Percentiles rank a stretch among this genome's conserved stretches.
Conservation (phyloP, 805 yeast species). For the Ogataea saltuana region DNA sequence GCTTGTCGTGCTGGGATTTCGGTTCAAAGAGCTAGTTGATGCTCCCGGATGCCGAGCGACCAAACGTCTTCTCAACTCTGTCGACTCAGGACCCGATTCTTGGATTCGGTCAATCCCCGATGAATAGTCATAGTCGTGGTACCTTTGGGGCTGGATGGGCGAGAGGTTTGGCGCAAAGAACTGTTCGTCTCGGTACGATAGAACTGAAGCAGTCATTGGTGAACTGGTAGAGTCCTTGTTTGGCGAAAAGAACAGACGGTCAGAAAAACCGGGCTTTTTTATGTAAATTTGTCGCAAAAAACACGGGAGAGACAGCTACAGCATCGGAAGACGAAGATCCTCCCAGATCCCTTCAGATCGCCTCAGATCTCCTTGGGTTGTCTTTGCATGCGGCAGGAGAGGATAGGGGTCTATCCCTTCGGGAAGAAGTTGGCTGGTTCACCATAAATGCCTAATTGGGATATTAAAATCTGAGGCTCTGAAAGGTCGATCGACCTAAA, state of each 20-base stretch:
- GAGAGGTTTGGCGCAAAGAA: neutral
- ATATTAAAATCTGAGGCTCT: constrained; percentile 4
- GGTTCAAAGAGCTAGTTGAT: constrained; percentile 5
- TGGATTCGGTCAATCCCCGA: neutral
- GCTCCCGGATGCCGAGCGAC: neutral
- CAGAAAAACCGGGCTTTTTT: too few relatives aligned
- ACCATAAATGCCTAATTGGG: constrained; percentile 17
- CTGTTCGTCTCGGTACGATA: constrained; percentile 1
- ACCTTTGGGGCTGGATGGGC: neutral
- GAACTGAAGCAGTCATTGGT: constrained; percentile 10
- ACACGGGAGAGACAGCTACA: too few relatives aligned
- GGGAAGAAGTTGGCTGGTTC: constrained; percentile 16
- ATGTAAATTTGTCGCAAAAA: too few relatives aligned
- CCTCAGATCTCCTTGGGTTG: too few relatives aligned
- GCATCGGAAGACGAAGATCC: neutral
- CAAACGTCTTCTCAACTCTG: constrained; percentile 1
- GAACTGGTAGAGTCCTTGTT: neutral
- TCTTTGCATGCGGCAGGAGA: too few relatives aligned
- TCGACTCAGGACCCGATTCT: neutral
- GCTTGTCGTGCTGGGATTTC: constrained; percentile 4
- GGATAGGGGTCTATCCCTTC: neutral
- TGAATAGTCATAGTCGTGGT: neutral
- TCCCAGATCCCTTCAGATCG: too few relatives aligned
- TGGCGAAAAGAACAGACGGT: too few relatives aligned
- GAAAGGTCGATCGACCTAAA: too few relatives aligned